Evolutionary conservation across 352 stramenopile species (phyloP).

Genomic region (Phytophthora fragariae): DNA sequence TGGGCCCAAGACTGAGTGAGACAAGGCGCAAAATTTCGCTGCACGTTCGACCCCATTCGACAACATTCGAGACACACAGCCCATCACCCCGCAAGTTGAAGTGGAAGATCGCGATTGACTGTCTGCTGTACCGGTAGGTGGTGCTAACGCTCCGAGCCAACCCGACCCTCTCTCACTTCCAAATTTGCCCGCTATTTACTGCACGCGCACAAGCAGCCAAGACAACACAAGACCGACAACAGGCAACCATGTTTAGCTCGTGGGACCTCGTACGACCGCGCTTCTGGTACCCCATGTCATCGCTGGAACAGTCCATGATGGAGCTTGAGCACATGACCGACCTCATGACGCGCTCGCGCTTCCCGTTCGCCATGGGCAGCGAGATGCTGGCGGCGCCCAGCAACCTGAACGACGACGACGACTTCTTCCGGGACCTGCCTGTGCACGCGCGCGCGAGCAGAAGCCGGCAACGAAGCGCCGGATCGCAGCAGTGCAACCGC

Average conservation of each 20-base stretch:
- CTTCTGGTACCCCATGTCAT: slow-evolving; percentile 58
- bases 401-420: slow-evolving; percentile 49
- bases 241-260: slow-evolving; percentile 41
- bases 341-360: slow-evolving; percentile 34
- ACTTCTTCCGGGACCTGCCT: slow-evolving; percentile 68
- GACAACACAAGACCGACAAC: background rate
- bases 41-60: slow-evolving; percentile 15
- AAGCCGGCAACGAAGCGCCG: slow-evolving; percentile 3
- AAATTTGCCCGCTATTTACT: slow-evolving; percentile 11
- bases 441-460: slow-evolving; percentile 29
- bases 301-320: slow-evolving; percentile 59
- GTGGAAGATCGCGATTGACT: background rate
- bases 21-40: slow-evolving; percentile 5
- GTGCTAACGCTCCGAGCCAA: background rate
- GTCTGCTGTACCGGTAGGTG: no score
- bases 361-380: slow-evolving; percentile 19
- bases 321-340: slow-evolving; percentile 49
- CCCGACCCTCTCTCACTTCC: slow-evolving; percentile 13
- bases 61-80: slow-evolving; percentile 2
- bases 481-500: background rate
- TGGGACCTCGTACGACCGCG: slow-evolving; percentile 59
- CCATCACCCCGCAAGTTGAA: slow-evolving; percentile 6
- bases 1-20: no score
- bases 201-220: slow-evolving; percentile 10
- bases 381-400: slow-evolving; percentile 36